A percentile compares a stretch with the other conserved stretches of the same genome.
These are phyloP conservation scores for Poterioochromonas sp. DNA, from an alignment of 352 stramenopile species.

Conservation along the genomic window DNA sequence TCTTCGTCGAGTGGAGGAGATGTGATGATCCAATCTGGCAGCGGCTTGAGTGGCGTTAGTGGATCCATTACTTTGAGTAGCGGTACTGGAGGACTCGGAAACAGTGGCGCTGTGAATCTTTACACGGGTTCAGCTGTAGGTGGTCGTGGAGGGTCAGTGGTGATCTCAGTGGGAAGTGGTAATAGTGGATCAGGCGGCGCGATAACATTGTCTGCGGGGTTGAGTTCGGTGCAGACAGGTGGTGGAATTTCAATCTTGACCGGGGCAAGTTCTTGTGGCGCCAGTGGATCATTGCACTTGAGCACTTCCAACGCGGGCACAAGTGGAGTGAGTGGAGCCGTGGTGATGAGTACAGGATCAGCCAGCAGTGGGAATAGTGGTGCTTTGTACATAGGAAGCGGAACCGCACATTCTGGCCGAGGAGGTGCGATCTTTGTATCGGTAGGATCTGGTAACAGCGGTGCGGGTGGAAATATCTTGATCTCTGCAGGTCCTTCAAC, in stretches of 20 bases:
- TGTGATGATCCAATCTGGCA: conserved; percentile 27
- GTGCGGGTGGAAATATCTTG: neutral
- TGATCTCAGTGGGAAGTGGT: neutral
- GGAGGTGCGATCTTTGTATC: neutral
- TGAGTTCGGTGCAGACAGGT: neutral
- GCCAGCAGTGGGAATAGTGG: neutral
- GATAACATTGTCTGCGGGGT: neutral
- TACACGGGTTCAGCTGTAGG: neutral
- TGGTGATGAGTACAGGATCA: conserved; percentile 15
- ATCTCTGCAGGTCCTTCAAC: neutral
- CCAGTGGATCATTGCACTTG: neutral
- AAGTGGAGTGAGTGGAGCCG: conserved; percentile 2
- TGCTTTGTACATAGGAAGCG: neutral
- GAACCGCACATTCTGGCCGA: neutral
- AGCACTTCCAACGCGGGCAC: neutral
- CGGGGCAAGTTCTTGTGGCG: neutral
- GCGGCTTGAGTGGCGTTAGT: neutral
- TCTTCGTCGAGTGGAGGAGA: neutral
- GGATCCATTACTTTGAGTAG: neutral
- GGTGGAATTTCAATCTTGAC: neutral
- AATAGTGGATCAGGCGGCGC: neutral
- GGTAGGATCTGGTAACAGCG: neutral
- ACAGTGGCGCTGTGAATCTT: neutral
- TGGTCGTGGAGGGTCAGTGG: neutral
- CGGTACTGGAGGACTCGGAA: neutral